Percentiles rank a stretch among this genome's conserved stretches.
phyloP scores from a whole-genome alignment of 2,329 filamentous ascomycete species.

The Penicillium decumbens region DNA sequence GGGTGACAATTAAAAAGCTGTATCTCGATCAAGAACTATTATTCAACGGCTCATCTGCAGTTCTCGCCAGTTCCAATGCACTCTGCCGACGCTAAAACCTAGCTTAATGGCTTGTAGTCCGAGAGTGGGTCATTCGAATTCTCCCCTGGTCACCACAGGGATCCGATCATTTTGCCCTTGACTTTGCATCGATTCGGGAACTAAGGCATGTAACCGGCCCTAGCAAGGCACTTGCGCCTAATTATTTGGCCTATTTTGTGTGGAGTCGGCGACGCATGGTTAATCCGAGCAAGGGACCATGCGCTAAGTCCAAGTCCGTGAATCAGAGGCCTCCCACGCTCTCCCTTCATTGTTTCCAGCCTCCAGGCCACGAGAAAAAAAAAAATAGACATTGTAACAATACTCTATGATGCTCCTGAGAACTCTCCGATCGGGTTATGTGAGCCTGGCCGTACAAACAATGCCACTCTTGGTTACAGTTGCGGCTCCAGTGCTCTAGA shows the following conservation, averaged over 20 bases:
- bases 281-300: slow-evolving; percentile 17
- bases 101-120: not conserved
- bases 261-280: slow-evolving; percentile 12
- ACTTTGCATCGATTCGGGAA: slow-evolving; percentile 2
- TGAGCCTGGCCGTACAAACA: not conserved
- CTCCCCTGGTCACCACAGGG: slow-evolving; percentile 1
- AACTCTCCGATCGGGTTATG: slow-evolving; percentile 7
- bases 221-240: not conserved
- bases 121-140: not conserved
- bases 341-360: slow-evolving; percentile 21
- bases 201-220: slow-evolving; percentile 16
- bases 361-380: slow-evolving; percentile 11
- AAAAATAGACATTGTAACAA: slow-evolving; percentile 10
- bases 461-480: slow-evolving; percentile 3
- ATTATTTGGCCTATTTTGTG: not conserved
- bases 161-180: not conserved
- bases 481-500: not conserved
- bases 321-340: slow-evolving; percentile 2
- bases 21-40: not conserved
- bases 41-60: not conserved
- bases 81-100: not conserved
- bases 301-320: not conserved
- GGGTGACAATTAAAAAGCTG: not conserved
- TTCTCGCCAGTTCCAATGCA: not conserved
- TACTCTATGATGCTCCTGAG: not conserved